Evolutionary conservation across 2,329 filamentous ascomycete species (phyloP), one percentile per base, ranked within the genome.

Genomic region (Seiridium cupressi): DNA sequence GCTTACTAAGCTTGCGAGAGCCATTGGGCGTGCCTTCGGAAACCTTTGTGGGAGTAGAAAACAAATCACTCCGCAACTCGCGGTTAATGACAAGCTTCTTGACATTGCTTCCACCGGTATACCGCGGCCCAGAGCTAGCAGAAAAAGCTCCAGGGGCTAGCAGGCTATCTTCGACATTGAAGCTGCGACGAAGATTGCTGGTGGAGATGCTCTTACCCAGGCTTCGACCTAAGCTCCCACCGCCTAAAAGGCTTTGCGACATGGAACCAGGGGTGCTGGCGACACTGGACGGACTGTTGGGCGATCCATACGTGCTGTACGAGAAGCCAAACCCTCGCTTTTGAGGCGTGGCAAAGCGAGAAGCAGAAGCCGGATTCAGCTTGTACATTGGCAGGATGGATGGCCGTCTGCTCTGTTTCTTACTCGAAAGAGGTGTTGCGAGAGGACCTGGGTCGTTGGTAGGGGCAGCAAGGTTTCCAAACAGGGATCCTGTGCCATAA

Each of bases 1-100:
- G 88, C 80, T 97, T 97, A 64, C 89, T 89, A 46, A 91, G 76
- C 69, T 88, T 88, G 57, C 82, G 79, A 38, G 76, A 71, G 63
- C 79, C 72, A 63, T 81, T 74, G 51, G 73, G 60, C 48, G 74
- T 67, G 11, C 82, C 82, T 26, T 72, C 66, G 2, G 70, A 63
- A 42, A 83, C 81, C 70, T 82, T 86, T 58, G 78, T 81, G 0
- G 86, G 85, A 1, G 85, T 85, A 2, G 81, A 83, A 71, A 89
- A 90, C 13, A 89, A 79, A 68, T 92, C 89, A 60, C 84, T 93
- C 58, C 91, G 86, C 72, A 99, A 82, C 65, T 89, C 90, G 64
- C 92, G 89, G 76, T 97, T 96, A 72, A 99, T 97, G 57, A 93
- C 90, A 60, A 99, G 84, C 74, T 93, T 93, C 79, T 97, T 97